Evolutionary conservation across 2,329 filamentous ascomycete genomes (phyloP).

Genomic region (Helminthosporium solani): DNA sequence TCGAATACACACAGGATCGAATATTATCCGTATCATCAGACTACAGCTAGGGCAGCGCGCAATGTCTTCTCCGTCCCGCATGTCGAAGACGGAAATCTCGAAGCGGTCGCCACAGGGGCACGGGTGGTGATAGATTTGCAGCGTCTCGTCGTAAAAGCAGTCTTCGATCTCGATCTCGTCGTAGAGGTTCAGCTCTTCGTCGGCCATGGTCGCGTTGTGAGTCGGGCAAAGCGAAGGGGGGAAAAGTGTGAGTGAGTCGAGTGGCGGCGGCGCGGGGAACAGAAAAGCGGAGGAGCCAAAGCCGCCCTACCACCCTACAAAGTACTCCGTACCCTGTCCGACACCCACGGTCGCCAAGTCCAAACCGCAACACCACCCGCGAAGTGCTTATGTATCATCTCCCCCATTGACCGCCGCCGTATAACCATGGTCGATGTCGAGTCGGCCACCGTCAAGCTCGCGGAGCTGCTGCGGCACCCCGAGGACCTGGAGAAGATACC

Average conservation of each 20-base stretch:
- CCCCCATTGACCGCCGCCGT: slow-evolving; percentile 9
- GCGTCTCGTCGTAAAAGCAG: slow-evolving; percentile 84
- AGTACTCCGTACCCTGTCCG: not conserved
- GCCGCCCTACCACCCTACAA: not conserved
- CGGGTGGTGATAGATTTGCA: slow-evolving; percentile 92
- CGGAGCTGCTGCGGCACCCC: slow-evolving; percentile 89
- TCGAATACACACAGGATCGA: slow-evolving; percentile 66
- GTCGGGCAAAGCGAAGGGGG: no score
- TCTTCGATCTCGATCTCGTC: slow-evolving; percentile 99
- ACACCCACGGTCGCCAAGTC: slow-evolving; percentile 4
- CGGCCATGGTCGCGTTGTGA: slow-evolving; percentile 25
- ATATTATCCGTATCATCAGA: slow-evolving; percentile 94
- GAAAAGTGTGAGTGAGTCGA: slow-evolving; percentile 5
- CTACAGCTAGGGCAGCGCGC: slow-evolving; percentile 98
- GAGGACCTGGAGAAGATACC: slow-evolving; percentile 97
- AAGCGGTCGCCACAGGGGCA: slow-evolving; percentile 97
- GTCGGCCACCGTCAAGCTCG: slow-evolving; percentile 70
- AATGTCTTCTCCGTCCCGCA: slow-evolving; percentile 87
- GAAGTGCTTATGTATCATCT: slow-evolving; percentile 6
- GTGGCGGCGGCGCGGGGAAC: slow-evolving; percentile 8
- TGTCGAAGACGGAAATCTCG: slow-evolving; percentile 80
- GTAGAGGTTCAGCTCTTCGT: slow-evolving; percentile 67
- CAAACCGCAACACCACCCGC: not conserved
- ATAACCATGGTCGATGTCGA: slow-evolving; percentile 62
- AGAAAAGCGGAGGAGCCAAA: slow-evolving; percentile 1